These are phyloP conservation scores for Cydonia oblonga DNA, from an alignment of 331 rosid species.

Conservation along the genomic window DNA sequence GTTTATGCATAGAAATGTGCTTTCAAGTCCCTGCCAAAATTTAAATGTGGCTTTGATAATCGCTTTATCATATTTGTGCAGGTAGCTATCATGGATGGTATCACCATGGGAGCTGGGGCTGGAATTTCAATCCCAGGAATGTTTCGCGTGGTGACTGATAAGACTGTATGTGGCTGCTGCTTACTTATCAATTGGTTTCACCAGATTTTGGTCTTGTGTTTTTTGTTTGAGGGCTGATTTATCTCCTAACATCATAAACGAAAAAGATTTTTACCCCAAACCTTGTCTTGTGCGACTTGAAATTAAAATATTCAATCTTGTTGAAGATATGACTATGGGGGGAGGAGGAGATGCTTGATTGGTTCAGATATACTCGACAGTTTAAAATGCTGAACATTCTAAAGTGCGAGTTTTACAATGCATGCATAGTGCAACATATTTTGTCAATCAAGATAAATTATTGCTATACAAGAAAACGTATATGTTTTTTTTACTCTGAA, in stretches of 20 bases:
- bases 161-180: neutral
- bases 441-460: neutral
- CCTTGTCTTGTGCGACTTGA: neutral
- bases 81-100: too few species aligned
- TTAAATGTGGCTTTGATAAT: too few species aligned
- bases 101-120: too few species aligned
- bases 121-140: too few species aligned
- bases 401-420: too few species aligned
- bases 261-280: too few species aligned
- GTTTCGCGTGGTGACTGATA: too few species aligned
- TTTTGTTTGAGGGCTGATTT: too few species aligned
- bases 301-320: neutral
- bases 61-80: too few species aligned
- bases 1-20: too few species aligned
- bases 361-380: neutral
- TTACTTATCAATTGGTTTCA: neutral
- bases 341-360: neutral
- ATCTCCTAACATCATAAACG: too few species aligned
- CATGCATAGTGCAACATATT: neutral
- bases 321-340: neutral
- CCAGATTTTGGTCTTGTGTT: neutral
- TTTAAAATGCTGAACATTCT: neutral
- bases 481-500: neutral
- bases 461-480: neutral
- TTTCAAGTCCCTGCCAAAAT: too few species aligned